Evolutionary conservation across 768 basidiomycete species (phyloP).

Genomic region (Mycena capillaripes): DNA sequence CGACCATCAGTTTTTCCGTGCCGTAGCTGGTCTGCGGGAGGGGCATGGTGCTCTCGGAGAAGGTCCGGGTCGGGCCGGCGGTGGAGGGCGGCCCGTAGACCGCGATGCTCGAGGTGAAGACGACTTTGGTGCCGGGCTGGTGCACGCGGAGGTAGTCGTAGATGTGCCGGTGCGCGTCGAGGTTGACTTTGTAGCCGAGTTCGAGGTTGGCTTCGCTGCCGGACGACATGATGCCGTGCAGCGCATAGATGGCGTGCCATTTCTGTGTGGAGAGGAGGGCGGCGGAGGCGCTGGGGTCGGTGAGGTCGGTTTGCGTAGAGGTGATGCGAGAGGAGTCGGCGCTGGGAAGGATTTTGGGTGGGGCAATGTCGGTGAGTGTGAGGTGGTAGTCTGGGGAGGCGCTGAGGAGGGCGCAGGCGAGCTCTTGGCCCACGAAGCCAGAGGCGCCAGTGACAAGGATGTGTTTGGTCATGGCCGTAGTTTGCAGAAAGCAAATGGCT

Average conservation of each 20-base stretch:
- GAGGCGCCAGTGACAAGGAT: conserved; percentile 22
- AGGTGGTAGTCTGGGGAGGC: conserved; percentile 17
- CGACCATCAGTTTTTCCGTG: conserved; percentile 17
- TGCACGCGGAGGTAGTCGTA: neutral
- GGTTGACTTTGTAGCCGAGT: conserved; percentile 18
- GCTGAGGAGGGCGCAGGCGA: conserved; percentile 12
- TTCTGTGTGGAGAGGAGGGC: conserved; percentile 17
- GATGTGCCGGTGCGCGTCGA: conserved; percentile 14
- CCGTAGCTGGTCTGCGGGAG: conserved; percentile 13
- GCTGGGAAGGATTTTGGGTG: conserved; percentile 10
- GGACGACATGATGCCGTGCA: conserved; percentile 26
- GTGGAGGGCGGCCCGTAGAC: conserved; percentile 22
- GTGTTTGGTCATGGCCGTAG: conserved; percentile 1
- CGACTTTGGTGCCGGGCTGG: neutral
- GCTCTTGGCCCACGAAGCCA: conserved; percentile 17
- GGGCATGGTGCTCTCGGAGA: conserved; percentile 10
- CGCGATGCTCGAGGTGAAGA: conserved; percentile 9
- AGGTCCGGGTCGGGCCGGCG: conserved; percentile 10
- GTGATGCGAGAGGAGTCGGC: conserved; percentile 11
- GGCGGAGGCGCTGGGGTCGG: neutral
- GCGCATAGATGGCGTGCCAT: conserved; percentile 20
- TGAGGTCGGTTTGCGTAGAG: conserved; percentile 16
- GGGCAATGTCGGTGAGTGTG: conserved; percentile 15
- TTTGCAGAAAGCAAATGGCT: too few relatives aligned
- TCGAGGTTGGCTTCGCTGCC: conserved; percentile 21